Percentiles rank a stretch among this genome's conserved stretches.
phyloP scores from a whole-genome alignment of 345 rosid species.

The Camelina neglecta region DNA sequence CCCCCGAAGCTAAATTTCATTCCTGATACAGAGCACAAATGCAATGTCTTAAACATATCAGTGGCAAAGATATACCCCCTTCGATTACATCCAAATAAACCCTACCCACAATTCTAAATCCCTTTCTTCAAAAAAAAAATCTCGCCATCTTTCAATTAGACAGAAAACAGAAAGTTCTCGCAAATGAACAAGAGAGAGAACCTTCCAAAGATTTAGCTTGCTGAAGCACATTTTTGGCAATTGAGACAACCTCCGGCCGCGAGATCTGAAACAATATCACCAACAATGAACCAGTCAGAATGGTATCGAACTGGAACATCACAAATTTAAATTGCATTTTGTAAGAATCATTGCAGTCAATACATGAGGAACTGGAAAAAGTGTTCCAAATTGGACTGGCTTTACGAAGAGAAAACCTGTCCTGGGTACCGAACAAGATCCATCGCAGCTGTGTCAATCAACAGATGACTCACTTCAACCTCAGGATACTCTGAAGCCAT shows the following conservation, averaged over 20 bases:
- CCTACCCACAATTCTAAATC: too few species aligned
- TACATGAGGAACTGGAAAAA: background rate
- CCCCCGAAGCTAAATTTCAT: too few species aligned
- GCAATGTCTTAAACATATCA: too few species aligned
- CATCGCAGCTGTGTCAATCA: constrained; percentile 33
- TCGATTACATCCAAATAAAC: too few species aligned
- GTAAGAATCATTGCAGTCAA: constrained; percentile 12
- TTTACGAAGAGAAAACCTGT: constrained; percentile 21
- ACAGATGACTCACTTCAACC: constrained; percentile 25
- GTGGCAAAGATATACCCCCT: too few species aligned
- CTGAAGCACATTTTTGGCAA: too few species aligned
- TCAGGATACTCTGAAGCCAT: constrained; percentile 36
- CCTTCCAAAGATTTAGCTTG: too few species aligned
- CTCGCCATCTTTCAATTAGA: too few species aligned
- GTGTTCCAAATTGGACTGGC: background rate
- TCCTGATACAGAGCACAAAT: too few species aligned
- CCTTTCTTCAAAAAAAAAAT: too few species aligned
- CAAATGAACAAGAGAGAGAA: too few species aligned
- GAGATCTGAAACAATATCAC: constrained; percentile 38
- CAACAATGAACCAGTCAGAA: constrained; percentile 38
- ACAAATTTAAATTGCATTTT: background rate
- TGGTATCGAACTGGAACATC: constrained; percentile 36
- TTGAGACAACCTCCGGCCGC: constrained; percentile 9
- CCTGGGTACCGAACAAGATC: constrained; percentile 29
- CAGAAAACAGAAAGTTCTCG: too few species aligned